Percentiles rank a stretch among this genome's conserved stretches.
Conservation (phyloP, 192 early-diverging fungal genomes). For the Coemansia sp. region DNA sequence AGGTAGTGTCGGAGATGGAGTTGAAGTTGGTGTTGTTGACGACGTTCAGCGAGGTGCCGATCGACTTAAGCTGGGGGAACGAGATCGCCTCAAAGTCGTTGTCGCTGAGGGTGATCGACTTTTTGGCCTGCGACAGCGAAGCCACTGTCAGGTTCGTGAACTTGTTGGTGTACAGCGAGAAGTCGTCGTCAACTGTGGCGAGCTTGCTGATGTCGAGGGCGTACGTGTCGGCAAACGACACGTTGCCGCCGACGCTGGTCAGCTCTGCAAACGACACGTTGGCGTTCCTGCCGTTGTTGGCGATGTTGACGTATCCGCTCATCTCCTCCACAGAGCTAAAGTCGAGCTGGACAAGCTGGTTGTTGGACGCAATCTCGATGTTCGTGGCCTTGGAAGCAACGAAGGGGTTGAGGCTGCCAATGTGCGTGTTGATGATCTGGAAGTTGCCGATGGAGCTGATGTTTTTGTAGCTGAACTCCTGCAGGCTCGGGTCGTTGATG, state of each 20-base stretch:
- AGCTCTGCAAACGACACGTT: constrained; percentile 56
- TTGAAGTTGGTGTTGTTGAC: constrained; percentile 65
- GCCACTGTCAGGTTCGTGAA: constrained; percentile 56
- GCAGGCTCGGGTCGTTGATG: constrained; percentile 56
- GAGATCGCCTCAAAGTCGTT: constrained; percentile 61
- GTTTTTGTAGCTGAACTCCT: constrained; percentile 49
- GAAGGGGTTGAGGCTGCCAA: constrained; percentile 42
- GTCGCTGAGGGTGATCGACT: constrained; percentile 59
- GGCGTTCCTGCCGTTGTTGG: constrained; percentile 57
- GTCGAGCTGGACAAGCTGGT: constrained; percentile 53
- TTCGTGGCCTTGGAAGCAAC: constrained; percentile 38
- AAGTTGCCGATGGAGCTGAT: constrained; percentile 51
- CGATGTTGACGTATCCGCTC: constrained; percentile 56
- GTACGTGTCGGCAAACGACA: constrained; percentile 59
- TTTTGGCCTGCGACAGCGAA: constrained; percentile 50
- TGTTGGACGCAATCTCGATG: constrained; percentile 61
- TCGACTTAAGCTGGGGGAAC: constrained; percentile 55
- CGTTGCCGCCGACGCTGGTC: constrained; percentile 56
- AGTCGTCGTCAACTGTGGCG: constrained; percentile 51
- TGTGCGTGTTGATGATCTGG: constrained; percentile 56
- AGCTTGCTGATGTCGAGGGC: constrained; percentile 54
- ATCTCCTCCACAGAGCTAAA: constrained; percentile 52
- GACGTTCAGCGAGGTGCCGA: constrained; percentile 66
- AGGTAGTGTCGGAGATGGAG: constrained; percentile 48
- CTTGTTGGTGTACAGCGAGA: constrained; percentile 61